Base-by-base conservation (phyloP, 805 yeast genomes). In the Saturnispora kantuleensis region DNA sequence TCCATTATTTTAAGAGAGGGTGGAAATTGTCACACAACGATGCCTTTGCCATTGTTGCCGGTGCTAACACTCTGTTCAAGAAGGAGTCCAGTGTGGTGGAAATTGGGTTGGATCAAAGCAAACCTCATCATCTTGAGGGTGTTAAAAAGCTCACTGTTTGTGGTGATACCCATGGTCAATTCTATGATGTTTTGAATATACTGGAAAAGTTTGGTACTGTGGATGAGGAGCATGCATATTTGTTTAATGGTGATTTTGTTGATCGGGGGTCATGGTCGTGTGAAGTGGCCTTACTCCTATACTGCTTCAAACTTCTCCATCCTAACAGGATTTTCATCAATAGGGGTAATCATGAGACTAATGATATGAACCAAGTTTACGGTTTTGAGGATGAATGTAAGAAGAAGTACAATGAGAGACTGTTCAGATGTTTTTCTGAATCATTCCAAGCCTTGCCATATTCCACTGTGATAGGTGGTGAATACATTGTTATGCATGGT, bases 241-340 rank as follows among this genome's bases (percentile, higher is more conserved):
- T 93, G 39, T 90, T 93, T 69, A 93, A 93, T 57, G 98, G 98
- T 37, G 98, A 93, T 65, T 90, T 93, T 65, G 98, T 93, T 4
- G 98, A 93, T 62, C 74, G 98, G 57, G 98, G 98, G 5, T 84
- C 95, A 13, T 90, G 98, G 97, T 87, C 97, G 4, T 85, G 95
- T 58, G 98, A 93, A 60, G 95, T 93, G 39, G 96, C 96, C 2
- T 66, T 93, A 39, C 68, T 83, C 29, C 71, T 86, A 36, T 88
- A 84, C 60, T 71, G 81, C 10, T 73, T 85, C 62, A 93, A 93
- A 65, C 68, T 88, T 31, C 63, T 82, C 31, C 82, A 73, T 56
- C 98, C 98, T 12, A 56, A 66, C 2, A 70, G 73, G 38, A 62
- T 90, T 38, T 88, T 66, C 64, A 62, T 93, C 49, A 93, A 93